Percentiles rank a stretch among this genome's conserved stretches.
Evolutionary conservation across 768 basidiomycete genomes (phyloP).

Genomic region (Boletus sensibilis): DNA sequence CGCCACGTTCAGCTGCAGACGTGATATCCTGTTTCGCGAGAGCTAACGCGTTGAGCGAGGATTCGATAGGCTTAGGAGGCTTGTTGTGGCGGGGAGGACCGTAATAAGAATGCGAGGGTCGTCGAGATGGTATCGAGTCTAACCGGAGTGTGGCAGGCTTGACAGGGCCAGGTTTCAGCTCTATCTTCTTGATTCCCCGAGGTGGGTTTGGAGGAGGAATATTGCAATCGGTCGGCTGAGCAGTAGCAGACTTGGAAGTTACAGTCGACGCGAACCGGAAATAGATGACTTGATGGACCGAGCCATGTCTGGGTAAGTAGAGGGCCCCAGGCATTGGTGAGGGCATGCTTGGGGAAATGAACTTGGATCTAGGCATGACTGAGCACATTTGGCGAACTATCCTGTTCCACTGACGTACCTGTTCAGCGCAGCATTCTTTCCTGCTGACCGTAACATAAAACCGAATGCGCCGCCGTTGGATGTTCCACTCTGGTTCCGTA

Average conservation of each 20-base stretch:
- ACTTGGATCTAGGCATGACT: constrained; percentile 19
- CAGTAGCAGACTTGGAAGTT: constrained; percentile 24
- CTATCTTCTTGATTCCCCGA: constrained; percentile 48
- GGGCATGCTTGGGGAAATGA: constrained; percentile 5
- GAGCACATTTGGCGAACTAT: background rate
- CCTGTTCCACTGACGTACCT: constrained; percentile 29
- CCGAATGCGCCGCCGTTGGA: constrained; percentile 9
- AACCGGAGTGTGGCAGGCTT: constrained; percentile 37
- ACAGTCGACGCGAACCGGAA: constrained; percentile 30
- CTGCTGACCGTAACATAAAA: constrained; percentile 42
- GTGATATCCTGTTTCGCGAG: constrained; percentile 60
- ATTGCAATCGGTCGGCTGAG: constrained; percentile 21
- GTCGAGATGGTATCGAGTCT: constrained; percentile 17
- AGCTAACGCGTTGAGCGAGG: constrained; percentile 39
- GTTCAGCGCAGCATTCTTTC: constrained; percentile 38
- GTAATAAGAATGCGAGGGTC: constrained; percentile 26
- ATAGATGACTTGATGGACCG: constrained; percentile 2
- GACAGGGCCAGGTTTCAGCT: constrained; percentile 64
- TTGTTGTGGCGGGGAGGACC: constrained; percentile 25
- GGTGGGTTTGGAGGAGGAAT: constrained; percentile 26
- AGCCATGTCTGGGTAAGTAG: constrained; percentile 3
- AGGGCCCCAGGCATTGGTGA: background rate
- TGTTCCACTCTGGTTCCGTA: constrained; percentile 7
- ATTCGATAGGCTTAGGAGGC: constrained; percentile 21
- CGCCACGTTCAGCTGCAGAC: constrained; percentile 66